These are phyloP conservation scores for Wickerhamiella dianesei DNA, from an alignment of 805 yeast genomes.

Conservation along the genomic window DNA sequence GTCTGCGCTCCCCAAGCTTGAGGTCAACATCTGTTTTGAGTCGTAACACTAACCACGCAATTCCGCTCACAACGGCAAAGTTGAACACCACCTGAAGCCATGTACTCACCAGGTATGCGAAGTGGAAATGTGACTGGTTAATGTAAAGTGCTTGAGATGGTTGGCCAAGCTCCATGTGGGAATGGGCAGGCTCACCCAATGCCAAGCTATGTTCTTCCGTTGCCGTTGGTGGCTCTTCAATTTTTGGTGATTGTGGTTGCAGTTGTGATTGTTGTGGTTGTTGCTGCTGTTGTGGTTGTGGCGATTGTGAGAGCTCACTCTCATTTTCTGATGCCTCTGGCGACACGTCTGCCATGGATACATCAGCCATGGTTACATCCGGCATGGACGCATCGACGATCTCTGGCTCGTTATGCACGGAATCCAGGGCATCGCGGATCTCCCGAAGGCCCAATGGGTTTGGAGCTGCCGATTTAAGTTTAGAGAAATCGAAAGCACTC, in stretches of 20 bases:
- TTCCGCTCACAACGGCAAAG: conserved; percentile 32
- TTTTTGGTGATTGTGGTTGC: background rate
- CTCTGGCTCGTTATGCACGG: background rate
- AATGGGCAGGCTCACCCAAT: no score
- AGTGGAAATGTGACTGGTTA: conserved; percentile 6
- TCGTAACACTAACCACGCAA: conserved; percentile 38
- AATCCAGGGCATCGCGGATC: background rate
- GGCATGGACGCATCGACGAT: conserved; percentile 8
- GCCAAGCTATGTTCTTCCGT: conserved; percentile 10
- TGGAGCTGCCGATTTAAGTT: background rate
- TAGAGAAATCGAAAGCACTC: background rate
- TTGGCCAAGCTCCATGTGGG: no score
- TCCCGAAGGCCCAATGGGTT: background rate
- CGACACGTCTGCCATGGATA: conserved; percentile 8
- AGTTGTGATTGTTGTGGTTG: background rate
- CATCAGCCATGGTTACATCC: no score
- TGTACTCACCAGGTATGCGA: conserved; percentile 44
- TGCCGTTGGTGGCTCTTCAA: background rate
- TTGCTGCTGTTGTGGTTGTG: background rate
- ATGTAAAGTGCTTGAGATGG: background rate
- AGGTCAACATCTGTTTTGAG: conserved; percentile 53
- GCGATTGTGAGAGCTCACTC: conserved; percentile 2
- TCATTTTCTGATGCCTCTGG: background rate
- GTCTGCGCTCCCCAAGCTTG: conserved; percentile 44
- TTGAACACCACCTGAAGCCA: conserved; percentile 56